These are phyloP conservation scores for Inonotus hispidus DNA, from an alignment of 1,284 basidiomycete genomes.

Conservation along the genomic window DNA sequence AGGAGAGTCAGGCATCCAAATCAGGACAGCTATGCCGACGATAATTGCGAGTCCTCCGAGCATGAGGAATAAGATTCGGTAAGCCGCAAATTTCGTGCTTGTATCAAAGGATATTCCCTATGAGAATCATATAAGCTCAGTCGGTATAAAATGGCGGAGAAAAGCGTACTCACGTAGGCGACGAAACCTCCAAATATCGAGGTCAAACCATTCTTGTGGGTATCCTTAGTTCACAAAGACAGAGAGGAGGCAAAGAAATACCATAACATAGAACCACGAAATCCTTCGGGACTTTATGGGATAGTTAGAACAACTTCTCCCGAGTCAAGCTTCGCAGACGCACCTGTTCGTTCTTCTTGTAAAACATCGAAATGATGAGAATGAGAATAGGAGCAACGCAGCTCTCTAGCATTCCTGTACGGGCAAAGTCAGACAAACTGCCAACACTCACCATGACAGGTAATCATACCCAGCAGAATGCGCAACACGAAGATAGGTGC, in stretches of 20 bases:
- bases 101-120: slow-evolving; percentile 55
- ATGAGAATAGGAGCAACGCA: slow-evolving; percentile 61
- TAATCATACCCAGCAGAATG: slow-evolving; percentile 46
- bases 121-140: neutral
- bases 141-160: neutral
- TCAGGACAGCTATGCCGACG: slow-evolving; percentile 49
- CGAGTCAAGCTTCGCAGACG: slow-evolving; percentile 1
- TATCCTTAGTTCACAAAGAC: neutral
- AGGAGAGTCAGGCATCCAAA: slow-evolving; percentile 64
- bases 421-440: neutral
- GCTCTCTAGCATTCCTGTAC: slow-evolving; percentile 57
- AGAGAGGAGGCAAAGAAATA: slow-evolving; percentile 23
- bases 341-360: slow-evolving; percentile 65
- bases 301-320: neutral
- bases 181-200: slow-evolving; percentile 62
- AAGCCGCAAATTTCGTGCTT: slow-evolving; percentile 43
- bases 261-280: slow-evolving; percentile 68
- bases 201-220: slow-evolving; percentile 49
- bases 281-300: slow-evolving; percentile 46
- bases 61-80: slow-evolving; percentile 59
- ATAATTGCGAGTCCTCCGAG: slow-evolving; percentile 57
- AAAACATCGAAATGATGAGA: slow-evolving; percentile 62
- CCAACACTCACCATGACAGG: neutral
- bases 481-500: slow-evolving; percentile 57
- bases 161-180: slow-evolving; percentile 42